Percentiles rank a stretch among this genome's conserved stretches.
phyloP scores from a whole-genome alignment of 1,139 yeast genomes.

The Spencermartinsiella ligniputridi region DNA sequence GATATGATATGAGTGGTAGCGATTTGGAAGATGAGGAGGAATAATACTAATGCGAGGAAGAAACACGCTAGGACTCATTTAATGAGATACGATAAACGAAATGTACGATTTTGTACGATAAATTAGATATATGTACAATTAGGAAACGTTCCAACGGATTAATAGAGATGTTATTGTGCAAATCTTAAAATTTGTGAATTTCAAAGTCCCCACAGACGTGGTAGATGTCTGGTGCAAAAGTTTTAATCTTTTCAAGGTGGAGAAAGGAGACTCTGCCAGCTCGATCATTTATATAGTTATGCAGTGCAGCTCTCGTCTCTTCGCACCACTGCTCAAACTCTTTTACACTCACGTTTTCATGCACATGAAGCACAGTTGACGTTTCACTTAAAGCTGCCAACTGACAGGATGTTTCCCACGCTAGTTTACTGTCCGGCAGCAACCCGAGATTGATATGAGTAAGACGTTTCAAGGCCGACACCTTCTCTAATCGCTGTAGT shows the following conservation, averaged over 20 bases:
- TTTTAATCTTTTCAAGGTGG: slow-evolving; percentile 61
- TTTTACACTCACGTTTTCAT: slow-evolving; percentile 60
- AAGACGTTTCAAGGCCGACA: slow-evolving; percentile 30
- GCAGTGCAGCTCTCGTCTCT: slow-evolving; percentile 11
- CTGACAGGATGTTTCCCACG: slow-evolving; percentile 50
- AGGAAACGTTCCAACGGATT: too few species aligned
- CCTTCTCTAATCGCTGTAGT: slow-evolving; percentile 36
- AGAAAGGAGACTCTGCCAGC: slow-evolving; percentile 11
- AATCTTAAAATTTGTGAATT: too few species aligned
- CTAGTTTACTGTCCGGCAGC: slow-evolving; percentile 60
- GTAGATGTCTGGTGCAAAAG: slow-evolving; percentile 85
- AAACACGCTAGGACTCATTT: slow-evolving; percentile 2
- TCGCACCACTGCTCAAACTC: slow-evolving; percentile 39
- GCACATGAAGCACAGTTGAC: slow-evolving; percentile 50
- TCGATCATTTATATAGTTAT: too few species aligned
- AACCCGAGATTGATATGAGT: slow-evolving; percentile 75
- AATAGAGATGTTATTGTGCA: too few species aligned
- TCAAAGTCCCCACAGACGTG: slow-evolving; percentile 61
- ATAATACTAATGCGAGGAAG: too few species aligned
- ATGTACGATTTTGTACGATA: background rate
- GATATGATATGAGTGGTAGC: slow-evolving; percentile 7
- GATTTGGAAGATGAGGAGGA: slow-evolving; percentile 14
- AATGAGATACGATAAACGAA: slow-evolving; percentile 2
- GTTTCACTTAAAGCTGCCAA: slow-evolving; percentile 18
- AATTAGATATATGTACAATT: too few species aligned